phyloP scores from a whole-genome alignment of 2,329 filamentous ascomycete genomes.

The Fusarium nygamai region DNA sequence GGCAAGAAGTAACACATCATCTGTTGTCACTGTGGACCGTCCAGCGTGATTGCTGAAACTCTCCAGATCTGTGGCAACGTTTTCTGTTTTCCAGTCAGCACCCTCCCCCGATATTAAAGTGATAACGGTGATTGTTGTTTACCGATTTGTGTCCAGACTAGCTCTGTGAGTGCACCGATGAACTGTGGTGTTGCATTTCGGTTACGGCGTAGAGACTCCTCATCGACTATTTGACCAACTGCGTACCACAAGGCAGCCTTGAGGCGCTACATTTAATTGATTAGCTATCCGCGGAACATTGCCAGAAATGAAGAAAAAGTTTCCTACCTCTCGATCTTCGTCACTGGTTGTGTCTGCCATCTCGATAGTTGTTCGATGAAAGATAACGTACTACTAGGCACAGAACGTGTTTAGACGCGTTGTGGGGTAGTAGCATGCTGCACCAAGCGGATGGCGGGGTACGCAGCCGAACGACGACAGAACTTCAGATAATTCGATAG shows the following conservation, averaged over 20 bases:
- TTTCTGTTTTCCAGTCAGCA: slow-evolving; percentile 53
- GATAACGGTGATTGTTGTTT: not conserved
- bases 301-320: not conserved
- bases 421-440: slow-evolving; percentile 22
- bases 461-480: not conserved
- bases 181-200: slow-evolving; percentile 93
- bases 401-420: slow-evolving; percentile 29
- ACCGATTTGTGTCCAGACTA: slow-evolving; percentile 91
- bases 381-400: not conserved
- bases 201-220: slow-evolving; percentile 70
- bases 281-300: not conserved
- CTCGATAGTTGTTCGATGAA: slow-evolving; percentile 6
- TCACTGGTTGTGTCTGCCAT: slow-evolving; percentile 49
- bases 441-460: slow-evolving; percentile 8
- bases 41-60: slow-evolving; percentile 78
- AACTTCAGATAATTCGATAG: not conserved
- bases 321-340: slow-evolving; percentile 51
- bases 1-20: slow-evolving; percentile 88
- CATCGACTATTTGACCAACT: slow-evolving; percentile 88
- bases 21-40: slow-evolving; percentile 79
- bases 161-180: slow-evolving; percentile 85
- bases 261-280: slow-evolving; percentile 66
- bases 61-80: slow-evolving; percentile 66
- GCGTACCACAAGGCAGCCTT: slow-evolving; percentile 88
- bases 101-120: not conserved